A percentile compares a stretch with the other conserved stretches of the same genome.
Evolutionary conservation across 164 flowering plant species (phyloP).

Genomic region (Kalanchoe fedtschenkoi): DNA sequence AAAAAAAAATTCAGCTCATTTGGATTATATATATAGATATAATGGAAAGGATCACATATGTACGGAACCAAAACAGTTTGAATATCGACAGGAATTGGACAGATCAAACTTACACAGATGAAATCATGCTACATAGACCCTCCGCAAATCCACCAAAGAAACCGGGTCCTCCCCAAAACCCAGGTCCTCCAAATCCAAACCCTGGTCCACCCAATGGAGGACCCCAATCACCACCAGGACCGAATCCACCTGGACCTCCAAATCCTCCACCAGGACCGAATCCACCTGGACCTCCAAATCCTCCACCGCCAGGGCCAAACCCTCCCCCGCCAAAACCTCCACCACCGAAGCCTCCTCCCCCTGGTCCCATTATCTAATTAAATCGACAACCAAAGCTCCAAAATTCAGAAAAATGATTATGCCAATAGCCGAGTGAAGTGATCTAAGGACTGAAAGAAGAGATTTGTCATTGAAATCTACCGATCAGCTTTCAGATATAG

Average conservation of each 20-base stretch:
- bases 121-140: conserved; percentile 1
- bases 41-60: neutral
- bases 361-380: too few relatives aligned
- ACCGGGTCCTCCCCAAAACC: conserved; percentile 5
- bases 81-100: too few relatives aligned
- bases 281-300: too few relatives aligned
- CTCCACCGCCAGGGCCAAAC: conserved; percentile 1
- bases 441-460: too few relatives aligned
- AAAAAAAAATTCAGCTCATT: neutral
- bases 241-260: too few relatives aligned
- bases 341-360: neutral
- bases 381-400: too few relatives aligned
- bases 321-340: neutral
- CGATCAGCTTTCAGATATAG: too few relatives aligned
- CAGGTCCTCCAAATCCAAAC: conserved; percentile 3
- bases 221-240: conserved; percentile 2
- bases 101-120: conserved; percentile 6
- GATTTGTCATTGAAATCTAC: too few relatives aligned
- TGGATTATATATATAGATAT: neutral
- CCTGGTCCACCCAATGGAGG: neutral
- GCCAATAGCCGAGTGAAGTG: too few relatives aligned
- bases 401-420: too few relatives aligned
- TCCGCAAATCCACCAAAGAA: conserved; percentile 2
- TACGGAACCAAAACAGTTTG: neutral
- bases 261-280: neutral